Conservation (phyloP, 192 early-diverging fungal genomes). For the Gaertneriomyces semiglobifer region DNA sequence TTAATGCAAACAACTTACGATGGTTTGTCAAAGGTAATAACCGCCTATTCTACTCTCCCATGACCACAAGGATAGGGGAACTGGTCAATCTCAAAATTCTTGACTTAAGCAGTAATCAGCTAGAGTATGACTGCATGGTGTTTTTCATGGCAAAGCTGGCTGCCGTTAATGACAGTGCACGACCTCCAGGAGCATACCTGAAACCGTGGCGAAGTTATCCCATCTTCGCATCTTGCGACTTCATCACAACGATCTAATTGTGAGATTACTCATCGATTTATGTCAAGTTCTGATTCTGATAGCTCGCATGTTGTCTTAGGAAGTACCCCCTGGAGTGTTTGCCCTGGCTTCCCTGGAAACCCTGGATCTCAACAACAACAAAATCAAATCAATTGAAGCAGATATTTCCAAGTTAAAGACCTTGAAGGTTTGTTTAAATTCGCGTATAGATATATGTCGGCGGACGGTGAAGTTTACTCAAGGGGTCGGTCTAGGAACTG, state of each 20-base stretch:
- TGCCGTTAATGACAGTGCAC: neutral
- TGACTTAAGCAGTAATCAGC: slow-evolving; percentile 41
- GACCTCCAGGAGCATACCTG: slow-evolving; percentile 37
- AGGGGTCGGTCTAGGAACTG: slow-evolving; percentile 17
- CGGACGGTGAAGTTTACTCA: neutral
- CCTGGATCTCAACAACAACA: slow-evolving; percentile 42
- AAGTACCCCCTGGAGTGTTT: slow-evolving; percentile 33
- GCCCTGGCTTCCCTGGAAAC: slow-evolving; percentile 26
- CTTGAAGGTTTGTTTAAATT: slow-evolving; percentile 15
- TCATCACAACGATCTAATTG: slow-evolving; percentile 40
- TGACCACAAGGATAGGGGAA: slow-evolving; percentile 47
- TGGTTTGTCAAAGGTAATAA: slow-evolving; percentile 28
- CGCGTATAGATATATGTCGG: neutral
- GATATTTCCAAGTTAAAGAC: slow-evolving; percentile 29
- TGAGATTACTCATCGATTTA: neutral
- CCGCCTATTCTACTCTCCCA: slow-evolving; percentile 46
- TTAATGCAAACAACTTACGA: neutral
- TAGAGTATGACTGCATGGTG: slow-evolving; percentile 32
- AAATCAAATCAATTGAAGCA: slow-evolving; percentile 34
- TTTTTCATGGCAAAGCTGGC: neutral
- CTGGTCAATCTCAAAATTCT: slow-evolving; percentile 32
- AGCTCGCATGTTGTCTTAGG: slow-evolving; percentile 10
- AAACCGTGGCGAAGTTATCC: slow-evolving; percentile 37
- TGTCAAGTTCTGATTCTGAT: neutral
- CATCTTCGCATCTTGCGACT: slow-evolving; percentile 35